Percentiles rank a stretch among this genome's conserved stretches.
Conservation (phyloP, 2,329 filamentous ascomycete genomes). For the Clonostachys byssicola region DNA sequence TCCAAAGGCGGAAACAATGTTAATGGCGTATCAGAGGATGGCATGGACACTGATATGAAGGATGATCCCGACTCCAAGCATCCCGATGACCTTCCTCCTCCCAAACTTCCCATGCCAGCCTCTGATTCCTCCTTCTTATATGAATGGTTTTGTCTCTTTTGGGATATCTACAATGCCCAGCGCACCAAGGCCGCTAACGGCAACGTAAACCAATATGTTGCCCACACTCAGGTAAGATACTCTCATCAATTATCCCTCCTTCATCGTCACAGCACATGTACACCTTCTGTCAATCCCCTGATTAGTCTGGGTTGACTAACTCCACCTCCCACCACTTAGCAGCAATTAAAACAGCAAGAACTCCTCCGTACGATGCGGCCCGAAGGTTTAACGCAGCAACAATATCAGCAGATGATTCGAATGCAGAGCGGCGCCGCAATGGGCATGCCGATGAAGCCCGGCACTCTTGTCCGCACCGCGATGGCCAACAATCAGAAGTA, state of each 20-base stretch:
- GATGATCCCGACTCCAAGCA: constrained; percentile 71
- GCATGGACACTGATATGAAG: constrained; percentile 81
- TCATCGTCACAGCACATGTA: constrained; percentile 1
- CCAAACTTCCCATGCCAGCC: constrained; percentile 60
- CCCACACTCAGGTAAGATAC: constrained; percentile 70
- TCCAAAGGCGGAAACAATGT: constrained; percentile 63
- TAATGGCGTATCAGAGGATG: constrained; percentile 68
- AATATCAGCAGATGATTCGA: constrained; percentile 62
- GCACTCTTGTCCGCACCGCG: constrained; percentile 66
- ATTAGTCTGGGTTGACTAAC: not conserved
- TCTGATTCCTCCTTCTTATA: constrained; percentile 82
- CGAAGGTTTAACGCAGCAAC: constrained; percentile 47
- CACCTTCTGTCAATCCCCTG: not conserved
- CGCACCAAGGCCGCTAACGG: constrained; percentile 62
- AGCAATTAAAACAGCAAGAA: constrained; percentile 57
- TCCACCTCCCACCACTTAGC: constrained; percentile 3
- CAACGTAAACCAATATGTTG: constrained; percentile 70
- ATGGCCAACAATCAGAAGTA: constrained; percentile 75
- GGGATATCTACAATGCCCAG: constrained; percentile 89
- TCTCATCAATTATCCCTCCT: constrained; percentile 14
- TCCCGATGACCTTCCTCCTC: constrained; percentile 74
- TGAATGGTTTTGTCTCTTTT: constrained; percentile 97
- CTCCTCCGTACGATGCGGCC: constrained; percentile 70
- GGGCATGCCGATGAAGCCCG: constrained; percentile 53
- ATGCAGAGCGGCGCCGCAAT: constrained; percentile 57